Evolutionary conservation across 257 asterid genomes (phyloP).

Genomic region (Paulownia fortunei): DNA sequence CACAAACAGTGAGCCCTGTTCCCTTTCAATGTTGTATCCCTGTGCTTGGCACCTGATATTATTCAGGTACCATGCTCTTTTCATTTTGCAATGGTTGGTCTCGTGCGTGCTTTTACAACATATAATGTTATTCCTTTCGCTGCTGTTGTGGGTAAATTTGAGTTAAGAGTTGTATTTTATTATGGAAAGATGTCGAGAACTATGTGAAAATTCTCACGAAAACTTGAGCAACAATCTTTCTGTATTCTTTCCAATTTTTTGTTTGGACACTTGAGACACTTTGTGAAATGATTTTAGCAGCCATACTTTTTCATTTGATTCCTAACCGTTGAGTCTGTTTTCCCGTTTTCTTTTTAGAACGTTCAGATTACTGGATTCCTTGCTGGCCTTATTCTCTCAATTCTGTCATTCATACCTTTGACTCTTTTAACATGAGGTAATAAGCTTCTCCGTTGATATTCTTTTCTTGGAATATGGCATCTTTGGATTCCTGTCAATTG

Average conservation of each 20-base stretch:
- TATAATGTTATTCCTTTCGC: too few species aligned
- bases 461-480: not conserved
- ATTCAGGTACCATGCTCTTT: too few species aligned
- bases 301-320: not conserved
- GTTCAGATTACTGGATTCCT: not conserved
- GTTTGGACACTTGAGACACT: not conserved
- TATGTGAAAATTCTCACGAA: too few species aligned
- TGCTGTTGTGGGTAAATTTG: too few species aligned
- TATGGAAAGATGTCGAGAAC: not conserved
- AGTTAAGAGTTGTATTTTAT: too few species aligned
- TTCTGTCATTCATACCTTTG: constrained; percentile 2
- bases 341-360: not conserved
- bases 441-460: not conserved
- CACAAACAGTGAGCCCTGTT: too few species aligned
- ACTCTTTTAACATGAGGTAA: not conserved
- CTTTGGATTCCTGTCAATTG: not conserved
- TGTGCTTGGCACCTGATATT: too few species aligned
- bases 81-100: too few species aligned
- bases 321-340: not conserved
- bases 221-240: not conserved
- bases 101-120: too few species aligned
- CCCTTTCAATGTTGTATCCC: too few species aligned
- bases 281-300: not conserved
- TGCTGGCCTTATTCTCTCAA: not conserved
- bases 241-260: not conserved